Evolutionary conservation across 352 stramenopile species (phyloP), one percentile per base, ranked within the genome.

Genomic region (Pythium phragmitis): DNA sequence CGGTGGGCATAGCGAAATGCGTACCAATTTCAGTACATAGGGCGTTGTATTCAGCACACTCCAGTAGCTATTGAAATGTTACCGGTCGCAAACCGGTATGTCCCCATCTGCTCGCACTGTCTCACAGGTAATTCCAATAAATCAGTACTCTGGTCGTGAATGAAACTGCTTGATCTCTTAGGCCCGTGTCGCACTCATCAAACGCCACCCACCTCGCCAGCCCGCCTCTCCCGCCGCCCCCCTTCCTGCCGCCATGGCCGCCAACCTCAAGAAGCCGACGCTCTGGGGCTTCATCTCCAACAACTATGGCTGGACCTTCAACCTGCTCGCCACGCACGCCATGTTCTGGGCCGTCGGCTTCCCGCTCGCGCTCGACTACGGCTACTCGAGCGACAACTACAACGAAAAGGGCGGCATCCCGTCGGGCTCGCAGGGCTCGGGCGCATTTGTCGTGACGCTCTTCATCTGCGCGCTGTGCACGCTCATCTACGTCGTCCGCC

Each of bases 251-350:
- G 43, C 16, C 26, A 52, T 51, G 28, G 65, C 48, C 65, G 48
- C 23, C 37, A 53, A 43, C 45, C 46, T 54, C 61, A 66, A 69
- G 57, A 68, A 57, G 41, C 55, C 55, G 28, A 78, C 74, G 59
- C 77, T 92, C 54, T 34, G 69, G 42, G 74, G 76, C 68, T 94
- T 91, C 57, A 50, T 94, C 52, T 59, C 43, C 37, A 74, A 88
- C 67, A 94, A 92, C 80, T 80, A 76, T 19, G 86, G 84, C 73
- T 92, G 84, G 86, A 92, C 80, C 13, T 92, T 92, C 79, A 94
- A 93, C 68, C 63, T 94, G n/a, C 68, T 91, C 42, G 80, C 75
- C 55, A 93, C 82, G 43, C 83, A 93, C 53, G 69, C 87, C 36
- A 67, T 93, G 78, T 94, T 91, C 73, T 93, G 84, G 86, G 79